Percentiles rank a stretch among this genome's conserved stretches.
Conservation (phyloP, 441 rosid species). For the Eruca vesicaria region DNA sequence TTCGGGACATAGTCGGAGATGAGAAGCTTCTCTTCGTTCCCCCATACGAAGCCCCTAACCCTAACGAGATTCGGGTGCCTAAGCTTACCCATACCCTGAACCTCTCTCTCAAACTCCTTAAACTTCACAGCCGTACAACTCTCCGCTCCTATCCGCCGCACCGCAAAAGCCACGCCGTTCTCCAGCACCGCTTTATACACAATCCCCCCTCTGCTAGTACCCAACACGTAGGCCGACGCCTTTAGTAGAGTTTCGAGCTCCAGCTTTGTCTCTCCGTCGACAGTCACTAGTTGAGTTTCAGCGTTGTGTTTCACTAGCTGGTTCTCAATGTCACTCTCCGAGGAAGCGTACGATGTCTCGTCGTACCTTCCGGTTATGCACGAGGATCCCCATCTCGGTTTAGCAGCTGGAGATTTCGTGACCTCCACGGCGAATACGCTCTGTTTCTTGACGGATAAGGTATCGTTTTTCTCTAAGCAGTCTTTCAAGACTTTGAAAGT, state of each 20-base stretch:
- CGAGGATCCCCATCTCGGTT: conserved; percentile 44
- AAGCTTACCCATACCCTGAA: conserved; percentile 52
- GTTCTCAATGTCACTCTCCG: conserved; percentile 51
- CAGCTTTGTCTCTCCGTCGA: conserved; percentile 67
- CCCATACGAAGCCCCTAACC: conserved; percentile 84
- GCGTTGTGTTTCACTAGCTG: conserved; percentile 20
- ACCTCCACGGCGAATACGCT: conserved; percentile 21
- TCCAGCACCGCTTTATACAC: conserved; percentile 79
- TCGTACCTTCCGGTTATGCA: conserved; percentile 48
- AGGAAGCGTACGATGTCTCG: conserved; percentile 26
- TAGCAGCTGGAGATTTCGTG: conserved; percentile 10
- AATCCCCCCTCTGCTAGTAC: conserved; percentile 54
- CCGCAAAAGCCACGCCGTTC: conserved; percentile 65
- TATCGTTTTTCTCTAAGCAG: conserved; percentile 27
- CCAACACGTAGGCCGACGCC: conserved; percentile 67
- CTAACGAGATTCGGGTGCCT: conserved; percentile 72
- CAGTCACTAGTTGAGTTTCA: conserved; percentile 45
- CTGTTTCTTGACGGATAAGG: conserved; percentile 8
- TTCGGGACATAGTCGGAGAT: conserved; percentile 67
- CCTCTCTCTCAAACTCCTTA: conserved; percentile 67
- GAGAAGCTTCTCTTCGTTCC: conserved; percentile 75
- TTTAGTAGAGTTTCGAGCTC: conserved; percentile 71
- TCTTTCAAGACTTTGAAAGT: conserved; percentile 34
- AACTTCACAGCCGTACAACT: conserved; percentile 41
- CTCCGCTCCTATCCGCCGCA: conserved; percentile 72